phyloP scores from a whole-genome alignment of 768 basidiomycete species.

The Dacryopinax primogenitus region DNA sequence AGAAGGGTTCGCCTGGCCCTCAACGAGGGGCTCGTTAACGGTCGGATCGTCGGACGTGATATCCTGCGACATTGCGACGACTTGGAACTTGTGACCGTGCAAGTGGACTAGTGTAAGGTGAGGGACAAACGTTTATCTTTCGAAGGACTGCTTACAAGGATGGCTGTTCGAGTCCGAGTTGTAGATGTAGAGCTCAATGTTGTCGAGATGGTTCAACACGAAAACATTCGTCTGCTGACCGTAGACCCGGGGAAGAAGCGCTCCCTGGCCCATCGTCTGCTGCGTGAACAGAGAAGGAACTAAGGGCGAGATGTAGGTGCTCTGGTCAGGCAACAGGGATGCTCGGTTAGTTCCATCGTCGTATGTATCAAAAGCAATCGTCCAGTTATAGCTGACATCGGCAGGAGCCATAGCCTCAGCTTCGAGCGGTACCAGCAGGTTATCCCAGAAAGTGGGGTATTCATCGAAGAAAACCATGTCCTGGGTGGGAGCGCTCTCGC shows the following conservation, averaged over 20 bases:
- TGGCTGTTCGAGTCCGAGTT: slow-evolving; percentile 45
- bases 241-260: slow-evolving; percentile 53
- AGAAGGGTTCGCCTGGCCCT: slow-evolving; percentile 75
- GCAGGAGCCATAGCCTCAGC: slow-evolving; percentile 36
- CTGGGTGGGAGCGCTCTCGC: slow-evolving; percentile 37
- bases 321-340: slow-evolving; percentile 59
- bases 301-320: slow-evolving; percentile 28
- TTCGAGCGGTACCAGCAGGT: slow-evolving; percentile 49
- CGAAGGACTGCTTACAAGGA: slow-evolving; percentile 34
- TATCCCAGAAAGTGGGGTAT: slow-evolving; percentile 55
- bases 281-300: slow-evolving; percentile 71
- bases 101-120: slow-evolving; percentile 39
- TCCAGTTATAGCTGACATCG: slow-evolving; percentile 48
- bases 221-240: slow-evolving; percentile 55
- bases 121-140: slow-evolving; percentile 21
- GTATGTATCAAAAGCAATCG: slow-evolving; percentile 73
- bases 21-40: slow-evolving; percentile 63
- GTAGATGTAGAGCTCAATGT: not conserved
- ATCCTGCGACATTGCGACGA: slow-evolving; percentile 59
- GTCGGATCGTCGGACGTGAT: slow-evolving; percentile 59
- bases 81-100: slow-evolving; percentile 78
- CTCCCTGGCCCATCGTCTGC: slow-evolving; percentile 62
- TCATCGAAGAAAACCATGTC: slow-evolving; percentile 40
- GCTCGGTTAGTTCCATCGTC: slow-evolving; percentile 73
- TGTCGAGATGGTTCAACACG: slow-evolving; percentile 59